These are phyloP conservation scores for Tylopilus sp. DNA, from an alignment of 768 basidiomycete species.

Conservation along the genomic window DNA sequence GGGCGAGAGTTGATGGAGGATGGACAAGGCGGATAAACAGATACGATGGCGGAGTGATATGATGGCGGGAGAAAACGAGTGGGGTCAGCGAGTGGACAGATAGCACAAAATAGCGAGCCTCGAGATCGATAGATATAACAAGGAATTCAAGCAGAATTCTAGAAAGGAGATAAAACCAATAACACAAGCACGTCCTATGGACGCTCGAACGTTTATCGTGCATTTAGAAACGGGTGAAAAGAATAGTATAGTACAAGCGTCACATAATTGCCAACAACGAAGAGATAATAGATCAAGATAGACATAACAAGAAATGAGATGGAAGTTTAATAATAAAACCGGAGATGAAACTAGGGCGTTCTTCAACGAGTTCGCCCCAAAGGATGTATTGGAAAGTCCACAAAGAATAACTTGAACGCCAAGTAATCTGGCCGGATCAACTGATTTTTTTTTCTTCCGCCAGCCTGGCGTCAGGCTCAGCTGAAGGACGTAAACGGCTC, in stretches of 20 bases:
- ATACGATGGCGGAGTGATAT: neutral
- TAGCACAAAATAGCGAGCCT: slow-evolving; percentile 12
- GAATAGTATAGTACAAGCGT: slow-evolving; percentile 8
- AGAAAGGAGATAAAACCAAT: slow-evolving; percentile 3
- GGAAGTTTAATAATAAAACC: slow-evolving; percentile 3
- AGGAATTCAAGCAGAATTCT: neutral
- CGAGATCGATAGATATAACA: slow-evolving; percentile 6
- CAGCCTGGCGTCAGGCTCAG: slow-evolving; percentile 8
- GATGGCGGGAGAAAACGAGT: slow-evolving; percentile 5
- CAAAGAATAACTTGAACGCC: slow-evolving; percentile 5
- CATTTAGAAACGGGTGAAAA: neutral
- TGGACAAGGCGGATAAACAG: slow-evolving; percentile 14
- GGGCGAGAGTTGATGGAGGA: neutral
- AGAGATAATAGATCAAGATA: slow-evolving; percentile 8
- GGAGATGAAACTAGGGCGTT: slow-evolving; percentile 3
- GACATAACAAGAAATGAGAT: slow-evolving; percentile 14
- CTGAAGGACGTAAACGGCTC: slow-evolving; percentile 20
- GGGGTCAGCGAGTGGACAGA: slow-evolving; percentile 11
- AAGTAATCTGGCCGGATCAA: neutral
- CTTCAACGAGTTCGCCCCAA: slow-evolving; percentile 7
- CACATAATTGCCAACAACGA: slow-evolving; percentile 9
- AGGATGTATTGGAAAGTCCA: neutral
- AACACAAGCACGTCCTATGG: slow-evolving; percentile 7
- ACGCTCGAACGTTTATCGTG: slow-evolving; percentile 5
- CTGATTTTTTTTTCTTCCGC: neutral